These are phyloP conservation scores for Didymellaceae sp. DNA, from an alignment of 2,329 filamentous ascomycete species.

Conservation along the genomic window DNA sequence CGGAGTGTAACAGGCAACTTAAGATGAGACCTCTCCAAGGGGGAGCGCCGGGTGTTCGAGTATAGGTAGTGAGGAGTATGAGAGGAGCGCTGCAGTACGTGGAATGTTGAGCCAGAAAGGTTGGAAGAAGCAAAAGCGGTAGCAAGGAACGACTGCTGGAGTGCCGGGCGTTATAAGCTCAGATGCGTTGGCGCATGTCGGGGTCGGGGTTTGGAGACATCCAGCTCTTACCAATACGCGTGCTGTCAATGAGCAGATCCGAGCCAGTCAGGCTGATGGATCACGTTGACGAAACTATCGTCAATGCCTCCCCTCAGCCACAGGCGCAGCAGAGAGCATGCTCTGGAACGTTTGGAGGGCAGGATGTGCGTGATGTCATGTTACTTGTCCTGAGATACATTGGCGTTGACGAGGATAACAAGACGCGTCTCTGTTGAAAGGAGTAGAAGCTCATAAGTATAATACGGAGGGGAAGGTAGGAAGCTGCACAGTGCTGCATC, in stretches of 20 bases:
- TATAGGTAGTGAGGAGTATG: neutral
- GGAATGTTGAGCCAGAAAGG: too few species aligned
- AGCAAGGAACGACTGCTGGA: slow-evolving; percentile 15
- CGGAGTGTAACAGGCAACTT: neutral
- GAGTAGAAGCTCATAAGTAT: too few species aligned
- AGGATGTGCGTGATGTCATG: neutral
- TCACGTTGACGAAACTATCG: neutral
- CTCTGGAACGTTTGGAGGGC: slow-evolving; percentile 3
- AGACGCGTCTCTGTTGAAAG: neutral
- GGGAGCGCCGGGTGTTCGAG: neutral
- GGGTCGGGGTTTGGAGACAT: neutral
- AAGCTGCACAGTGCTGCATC: neutral
- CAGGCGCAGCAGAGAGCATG: neutral
- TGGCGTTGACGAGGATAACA: neutral
- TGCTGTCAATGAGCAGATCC: neutral
- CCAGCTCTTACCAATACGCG: neutral
- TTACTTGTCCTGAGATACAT: neutral
- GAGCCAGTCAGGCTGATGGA: neutral
- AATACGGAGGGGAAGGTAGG: neutral
- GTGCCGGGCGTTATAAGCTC: slow-evolving; percentile 17
- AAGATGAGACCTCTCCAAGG: neutral
- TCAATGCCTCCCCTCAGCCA: neutral
- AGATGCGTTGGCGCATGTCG: neutral
- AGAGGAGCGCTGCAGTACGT: neutral
- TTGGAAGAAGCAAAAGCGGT: slow-evolving; percentile 1